phyloP scores from a whole-genome alignment of 2,329 filamentous ascomycete species.

The Dothiorella sarmentorum region DNA sequence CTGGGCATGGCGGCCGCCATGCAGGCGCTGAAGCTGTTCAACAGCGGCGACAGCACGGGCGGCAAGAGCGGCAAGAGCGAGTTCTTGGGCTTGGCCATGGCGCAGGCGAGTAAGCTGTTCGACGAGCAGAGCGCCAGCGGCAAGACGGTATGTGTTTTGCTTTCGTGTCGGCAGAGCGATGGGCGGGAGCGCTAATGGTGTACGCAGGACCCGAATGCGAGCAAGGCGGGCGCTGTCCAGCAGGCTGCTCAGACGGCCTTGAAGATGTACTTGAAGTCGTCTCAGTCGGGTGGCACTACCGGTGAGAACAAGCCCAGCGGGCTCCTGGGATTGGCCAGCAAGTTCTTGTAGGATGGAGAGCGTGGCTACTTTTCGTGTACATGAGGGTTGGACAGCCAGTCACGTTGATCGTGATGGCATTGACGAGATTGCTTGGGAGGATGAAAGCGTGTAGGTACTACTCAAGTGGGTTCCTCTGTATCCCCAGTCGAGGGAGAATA shows the following conservation, averaged over 20 bases:
- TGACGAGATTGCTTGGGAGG: slow-evolving; percentile 4
- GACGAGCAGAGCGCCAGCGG: slow-evolving; percentile 57
- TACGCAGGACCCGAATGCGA: slow-evolving; percentile 49
- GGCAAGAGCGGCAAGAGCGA: slow-evolving; percentile 60
- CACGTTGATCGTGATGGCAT: background rate
- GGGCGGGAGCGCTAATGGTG: slow-evolving; percentile 24
- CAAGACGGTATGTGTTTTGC: slow-evolving; percentile 47
- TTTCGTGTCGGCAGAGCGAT: slow-evolving; percentile 46
- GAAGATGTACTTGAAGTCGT: slow-evolving; percentile 85
- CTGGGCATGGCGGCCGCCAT: slow-evolving; percentile 72
- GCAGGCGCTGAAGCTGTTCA: slow-evolving; percentile 79
- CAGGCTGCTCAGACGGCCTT: slow-evolving; percentile 81
- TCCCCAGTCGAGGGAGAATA: too few relatives aligned
- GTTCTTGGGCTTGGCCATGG: slow-evolving; percentile 83
- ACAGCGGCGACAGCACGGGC: slow-evolving; percentile 46
- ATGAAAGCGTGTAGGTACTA: background rate
- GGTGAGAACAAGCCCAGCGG: slow-evolving; percentile 46
- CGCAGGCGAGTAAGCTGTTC: slow-evolving; percentile 76
- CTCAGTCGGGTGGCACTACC: slow-evolving; percentile 51
- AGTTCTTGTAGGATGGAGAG: slow-evolving; percentile 48
- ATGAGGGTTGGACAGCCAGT: background rate
- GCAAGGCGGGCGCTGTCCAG: slow-evolving; percentile 77
- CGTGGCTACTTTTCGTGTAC: background rate
- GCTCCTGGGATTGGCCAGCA: slow-evolving; percentile 57
- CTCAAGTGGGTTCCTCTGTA: too few relatives aligned